Conservation (phyloP, 257 asterid species). For the Gardenia jasminoides region DNA sequence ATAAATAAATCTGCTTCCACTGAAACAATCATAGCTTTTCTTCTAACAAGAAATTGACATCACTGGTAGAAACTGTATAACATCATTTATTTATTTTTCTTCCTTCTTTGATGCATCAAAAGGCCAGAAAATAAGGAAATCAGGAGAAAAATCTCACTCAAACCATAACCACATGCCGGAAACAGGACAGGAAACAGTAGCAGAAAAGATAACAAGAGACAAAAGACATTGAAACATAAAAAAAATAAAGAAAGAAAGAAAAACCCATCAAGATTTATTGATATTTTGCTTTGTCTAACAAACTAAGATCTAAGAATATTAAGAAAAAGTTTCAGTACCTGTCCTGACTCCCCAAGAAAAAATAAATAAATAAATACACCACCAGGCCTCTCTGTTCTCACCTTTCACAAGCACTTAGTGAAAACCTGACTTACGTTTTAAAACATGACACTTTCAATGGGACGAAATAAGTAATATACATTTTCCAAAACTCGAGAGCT, state of each 20-base stretch:
- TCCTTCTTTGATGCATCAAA: neutral
- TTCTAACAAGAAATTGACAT: neutral
- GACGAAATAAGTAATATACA: too few relatives aligned
- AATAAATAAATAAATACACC: neutral
- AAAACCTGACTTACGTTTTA: neutral
- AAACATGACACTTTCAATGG: neutral
- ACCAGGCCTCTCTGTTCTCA: neutral
- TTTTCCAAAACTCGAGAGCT: neutral
- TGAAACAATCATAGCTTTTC: neutral
- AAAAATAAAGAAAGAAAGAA: too few relatives aligned
- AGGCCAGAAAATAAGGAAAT: neutral
- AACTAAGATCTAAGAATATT: slow-evolving; percentile 8
- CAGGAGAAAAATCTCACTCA: neutral
- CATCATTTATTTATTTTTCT: neutral
- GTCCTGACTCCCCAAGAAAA: neutral
- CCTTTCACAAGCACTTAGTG: neutral
- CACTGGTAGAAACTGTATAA: neutral
- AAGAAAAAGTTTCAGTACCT: neutral
- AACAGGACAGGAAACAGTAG: neutral
- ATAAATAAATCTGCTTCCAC: neutral
- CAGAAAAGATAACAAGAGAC: neutral
- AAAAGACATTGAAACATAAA: neutral
- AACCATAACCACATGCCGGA: neutral
- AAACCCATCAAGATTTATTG: neutral
- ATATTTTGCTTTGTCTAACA: neutral